Evolutionary conservation across 768 basidiomycete genomes (phyloP).

Genomic region (Gloeopeniophorella convolvens): DNA sequence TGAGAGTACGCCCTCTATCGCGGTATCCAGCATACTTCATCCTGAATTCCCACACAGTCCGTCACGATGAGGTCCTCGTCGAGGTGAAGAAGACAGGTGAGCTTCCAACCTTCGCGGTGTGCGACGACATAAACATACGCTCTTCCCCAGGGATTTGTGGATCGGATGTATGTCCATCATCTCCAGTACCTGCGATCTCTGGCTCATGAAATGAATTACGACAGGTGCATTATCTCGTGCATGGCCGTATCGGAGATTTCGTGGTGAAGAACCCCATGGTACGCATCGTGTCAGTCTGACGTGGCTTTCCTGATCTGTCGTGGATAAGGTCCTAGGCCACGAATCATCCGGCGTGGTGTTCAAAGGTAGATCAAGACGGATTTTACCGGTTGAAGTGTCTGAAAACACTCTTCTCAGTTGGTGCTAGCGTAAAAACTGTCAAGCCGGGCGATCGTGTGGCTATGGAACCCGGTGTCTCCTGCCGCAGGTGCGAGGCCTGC

Average conservation of each 20-base stretch:
- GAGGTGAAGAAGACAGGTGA: slow-evolving; percentile 89
- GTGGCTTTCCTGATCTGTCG: slow-evolving; percentile 3
- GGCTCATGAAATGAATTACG: slow-evolving; percentile 4
- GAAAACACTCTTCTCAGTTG: slow-evolving; percentile 41
- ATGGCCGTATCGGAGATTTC: slow-evolving; percentile 77
- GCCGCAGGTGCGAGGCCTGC: slow-evolving; percentile 78
- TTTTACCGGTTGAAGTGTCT: neutral
- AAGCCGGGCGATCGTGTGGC: slow-evolving; percentile 85
- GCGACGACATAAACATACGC: slow-evolving; percentile 3
- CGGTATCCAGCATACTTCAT: neutral
- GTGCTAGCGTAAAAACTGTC: slow-evolving; percentile 65
- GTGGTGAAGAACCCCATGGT: slow-evolving; percentile 79
- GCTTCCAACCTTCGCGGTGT: neutral
- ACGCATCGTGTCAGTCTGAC: slow-evolving; percentile 11
- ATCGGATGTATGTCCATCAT: slow-evolving; percentile 55
- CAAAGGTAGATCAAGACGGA: slow-evolving; percentile 40
- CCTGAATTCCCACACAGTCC: slow-evolving; percentile 38
- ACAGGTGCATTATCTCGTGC: slow-evolving; percentile 73
- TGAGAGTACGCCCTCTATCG: slow-evolving; percentile 39
- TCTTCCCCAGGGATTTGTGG: slow-evolving; percentile 71
- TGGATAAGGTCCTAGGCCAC: slow-evolving; percentile 79
- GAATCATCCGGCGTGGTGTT: slow-evolving; percentile 80
- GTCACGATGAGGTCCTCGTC: slow-evolving; percentile 74
- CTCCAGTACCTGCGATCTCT: no score
- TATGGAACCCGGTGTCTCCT: slow-evolving; percentile 86